These are phyloP conservation scores for Obelidium mucronatum DNA, from an alignment of 192 early-diverging fungal species.

Conservation along the genomic window DNA sequence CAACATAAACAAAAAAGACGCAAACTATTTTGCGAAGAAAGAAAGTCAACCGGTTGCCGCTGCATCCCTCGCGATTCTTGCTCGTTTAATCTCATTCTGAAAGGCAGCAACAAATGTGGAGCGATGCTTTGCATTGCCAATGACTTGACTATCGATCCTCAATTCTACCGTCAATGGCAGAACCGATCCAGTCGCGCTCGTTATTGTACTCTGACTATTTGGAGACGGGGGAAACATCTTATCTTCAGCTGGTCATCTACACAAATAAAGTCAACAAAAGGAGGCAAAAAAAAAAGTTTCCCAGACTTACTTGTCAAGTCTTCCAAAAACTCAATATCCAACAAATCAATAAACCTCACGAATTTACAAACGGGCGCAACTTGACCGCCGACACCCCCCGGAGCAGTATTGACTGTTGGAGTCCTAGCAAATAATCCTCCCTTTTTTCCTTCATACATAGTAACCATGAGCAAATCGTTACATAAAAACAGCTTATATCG, in stretches of 20 bases:
- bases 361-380: constrained; percentile 44
- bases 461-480: constrained; percentile 59
- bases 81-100: constrained; percentile 18
- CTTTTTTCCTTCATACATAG: constrained; percentile 27
- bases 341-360: constrained; percentile 56
- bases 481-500: constrained; percentile 50
- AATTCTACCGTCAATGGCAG: constrained; percentile 28
- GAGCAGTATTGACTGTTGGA: not conserved
- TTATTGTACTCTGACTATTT: constrained; percentile 25
- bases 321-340: constrained; percentile 47
- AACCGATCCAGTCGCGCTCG: not conserved
- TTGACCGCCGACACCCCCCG: constrained; percentile 7
- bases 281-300: not conserved
- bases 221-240: not conserved
- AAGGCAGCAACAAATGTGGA: constrained; percentile 7
- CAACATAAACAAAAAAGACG: too few species aligned
- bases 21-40: too few species aligned
- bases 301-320: constrained; percentile 38
- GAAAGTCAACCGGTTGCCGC: too few species aligned
- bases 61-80: too few species aligned
- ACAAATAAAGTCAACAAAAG: not conserved
- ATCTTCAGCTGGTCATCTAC: constrained; percentile 29
- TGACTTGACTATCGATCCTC: constrained; percentile 17
- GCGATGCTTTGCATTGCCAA: constrained; percentile 5
- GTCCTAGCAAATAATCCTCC: not conserved